phyloP scores from a whole-genome alignment of 139 green algal genomes.

The Volvox africanus region DNA sequence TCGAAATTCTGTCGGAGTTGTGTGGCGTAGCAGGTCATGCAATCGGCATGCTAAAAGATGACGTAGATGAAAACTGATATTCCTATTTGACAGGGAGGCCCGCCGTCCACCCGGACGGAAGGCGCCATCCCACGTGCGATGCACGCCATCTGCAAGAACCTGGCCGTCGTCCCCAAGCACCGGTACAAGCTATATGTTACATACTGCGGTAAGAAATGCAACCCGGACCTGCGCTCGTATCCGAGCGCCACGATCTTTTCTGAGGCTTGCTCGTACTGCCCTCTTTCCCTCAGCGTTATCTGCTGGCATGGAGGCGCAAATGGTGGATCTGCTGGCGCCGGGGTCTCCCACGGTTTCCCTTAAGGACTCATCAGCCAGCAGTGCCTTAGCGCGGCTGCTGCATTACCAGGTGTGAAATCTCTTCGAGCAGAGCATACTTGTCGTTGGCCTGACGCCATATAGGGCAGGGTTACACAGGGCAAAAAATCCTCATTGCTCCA shows the following conservation, averaged over 20 bases:
- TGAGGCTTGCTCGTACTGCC: not conserved
- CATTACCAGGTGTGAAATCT: conserved; percentile 20
- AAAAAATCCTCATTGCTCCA: too few relatives aligned
- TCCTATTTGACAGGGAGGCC: not conserved
- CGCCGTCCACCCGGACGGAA: not conserved
- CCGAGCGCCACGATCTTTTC: too few relatives aligned
- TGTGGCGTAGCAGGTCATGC: too few relatives aligned
- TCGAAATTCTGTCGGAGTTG: too few relatives aligned
- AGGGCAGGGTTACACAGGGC: too few relatives aligned
- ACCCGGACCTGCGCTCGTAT: not conserved
- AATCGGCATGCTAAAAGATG: too few relatives aligned
- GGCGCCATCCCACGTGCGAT: conserved; percentile 35
- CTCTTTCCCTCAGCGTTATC: conserved; percentile 17
- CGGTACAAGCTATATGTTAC: conserved; percentile 51
- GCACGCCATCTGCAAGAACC: conserved; percentile 44
- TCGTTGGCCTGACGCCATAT: too few relatives aligned
- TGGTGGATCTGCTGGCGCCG: conserved; percentile 56
- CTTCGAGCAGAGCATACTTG: too few relatives aligned
- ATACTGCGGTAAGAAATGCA: conserved; percentile 34
- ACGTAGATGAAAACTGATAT: not conserved
- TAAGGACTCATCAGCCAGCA: conserved; percentile 49
- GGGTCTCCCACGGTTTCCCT: conserved; percentile 43
- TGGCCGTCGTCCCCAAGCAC: conserved; percentile 39
- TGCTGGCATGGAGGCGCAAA: conserved; percentile 42
- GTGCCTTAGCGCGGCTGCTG: conserved; percentile 45